Evolutionary conservation across 148 eudicot species (phyloP).

Genomic region (Salicornia ramosissima): DNA sequence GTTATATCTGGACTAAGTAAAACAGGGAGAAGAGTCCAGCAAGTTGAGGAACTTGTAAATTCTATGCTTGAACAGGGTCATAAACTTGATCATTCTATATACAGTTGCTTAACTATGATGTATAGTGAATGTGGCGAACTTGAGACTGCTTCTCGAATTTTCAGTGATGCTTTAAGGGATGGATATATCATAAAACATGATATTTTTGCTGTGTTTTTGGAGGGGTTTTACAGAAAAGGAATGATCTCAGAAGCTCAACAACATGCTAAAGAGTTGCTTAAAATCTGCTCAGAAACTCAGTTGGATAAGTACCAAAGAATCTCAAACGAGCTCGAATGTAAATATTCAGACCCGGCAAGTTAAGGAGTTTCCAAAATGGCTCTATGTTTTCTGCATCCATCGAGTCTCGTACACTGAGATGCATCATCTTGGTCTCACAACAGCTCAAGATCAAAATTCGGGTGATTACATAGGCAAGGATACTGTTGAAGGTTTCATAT

Average conservation of each 20-base stretch:
- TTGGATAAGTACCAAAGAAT: conserved; percentile 4
- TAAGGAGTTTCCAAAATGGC: too few relatives aligned
- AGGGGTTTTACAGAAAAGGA: conserved; percentile 6
- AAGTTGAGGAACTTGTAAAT: conserved; percentile 35
- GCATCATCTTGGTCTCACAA: not conserved
- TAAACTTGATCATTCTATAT: conserved; percentile 1
- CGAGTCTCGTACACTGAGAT: not conserved
- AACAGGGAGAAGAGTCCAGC: conserved; percentile 42
- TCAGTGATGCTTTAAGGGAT: conserved; percentile 5
- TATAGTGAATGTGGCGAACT: conserved; percentile 7
- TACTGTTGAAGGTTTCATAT: not conserved
- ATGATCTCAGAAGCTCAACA: conserved; percentile 15
- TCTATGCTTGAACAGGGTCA: conserved; percentile 18
- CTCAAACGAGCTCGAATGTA: conserved; percentile 10
- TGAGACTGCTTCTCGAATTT: conserved; percentile 14
- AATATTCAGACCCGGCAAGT: conserved; percentile 3
- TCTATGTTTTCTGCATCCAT: too few relatives aligned
- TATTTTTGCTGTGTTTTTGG: conserved; percentile 11
- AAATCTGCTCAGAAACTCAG: not conserved
- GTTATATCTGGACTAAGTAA: conserved; percentile 34
- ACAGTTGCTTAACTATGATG: conserved; percentile 18
- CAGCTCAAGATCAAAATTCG: not conserved
- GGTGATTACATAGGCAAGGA: not conserved
- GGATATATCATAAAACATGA: conserved; percentile 12
- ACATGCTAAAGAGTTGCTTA: conserved; percentile 11